A percentile compares a stretch with the other conserved stretches of the same genome.
Conservation (phyloP, 2,329 filamentous ascomycete species). For the Hypomyces perniciosus region DNA sequence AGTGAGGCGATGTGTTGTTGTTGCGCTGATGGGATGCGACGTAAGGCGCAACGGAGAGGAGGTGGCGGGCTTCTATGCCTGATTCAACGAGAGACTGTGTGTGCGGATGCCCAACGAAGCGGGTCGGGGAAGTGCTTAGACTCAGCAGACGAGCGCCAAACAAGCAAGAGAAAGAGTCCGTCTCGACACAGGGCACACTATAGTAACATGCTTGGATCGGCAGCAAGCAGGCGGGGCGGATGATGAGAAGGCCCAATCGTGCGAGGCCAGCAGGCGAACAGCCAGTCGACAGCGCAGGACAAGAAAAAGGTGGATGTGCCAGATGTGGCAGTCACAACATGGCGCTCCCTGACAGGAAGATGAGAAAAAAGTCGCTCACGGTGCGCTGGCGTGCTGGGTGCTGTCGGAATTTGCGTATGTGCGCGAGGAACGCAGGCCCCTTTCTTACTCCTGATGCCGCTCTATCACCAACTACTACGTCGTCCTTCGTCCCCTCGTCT, state of each 20-base stretch:
- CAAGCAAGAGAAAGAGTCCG: conserved; percentile 8
- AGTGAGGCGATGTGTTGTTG: not conserved
- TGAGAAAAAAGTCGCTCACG: conserved; percentile 7
- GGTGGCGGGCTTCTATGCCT: conserved; percentile 7
- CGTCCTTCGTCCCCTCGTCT: no score
- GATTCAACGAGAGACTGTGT: conserved; percentile 4
- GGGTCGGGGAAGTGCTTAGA: not conserved
- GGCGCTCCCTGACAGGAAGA: conserved; percentile 2
- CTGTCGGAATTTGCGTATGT: no score
- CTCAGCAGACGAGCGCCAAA: not conserved
- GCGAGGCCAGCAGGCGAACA: not conserved
- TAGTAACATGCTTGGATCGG: conserved; percentile 8
- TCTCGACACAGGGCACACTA: not conserved
- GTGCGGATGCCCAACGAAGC: conserved; percentile 12
- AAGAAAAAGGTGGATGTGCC: conserved; percentile 2
- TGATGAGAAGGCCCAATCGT: conserved; percentile 9
- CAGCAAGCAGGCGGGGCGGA: conserved; percentile 11
- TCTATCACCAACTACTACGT: no score
- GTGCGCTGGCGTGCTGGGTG: not conserved
- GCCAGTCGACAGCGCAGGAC: conserved; percentile 3
- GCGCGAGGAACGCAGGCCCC: no score
- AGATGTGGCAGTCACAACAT: conserved; percentile 12
- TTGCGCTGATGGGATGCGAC: conserved; percentile 1
- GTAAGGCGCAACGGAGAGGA: not conserved
- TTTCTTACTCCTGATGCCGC: no score